phyloP scores from a whole-genome alignment of 805 yeast species.

The Wickerhamia fluorescens region DNA sequence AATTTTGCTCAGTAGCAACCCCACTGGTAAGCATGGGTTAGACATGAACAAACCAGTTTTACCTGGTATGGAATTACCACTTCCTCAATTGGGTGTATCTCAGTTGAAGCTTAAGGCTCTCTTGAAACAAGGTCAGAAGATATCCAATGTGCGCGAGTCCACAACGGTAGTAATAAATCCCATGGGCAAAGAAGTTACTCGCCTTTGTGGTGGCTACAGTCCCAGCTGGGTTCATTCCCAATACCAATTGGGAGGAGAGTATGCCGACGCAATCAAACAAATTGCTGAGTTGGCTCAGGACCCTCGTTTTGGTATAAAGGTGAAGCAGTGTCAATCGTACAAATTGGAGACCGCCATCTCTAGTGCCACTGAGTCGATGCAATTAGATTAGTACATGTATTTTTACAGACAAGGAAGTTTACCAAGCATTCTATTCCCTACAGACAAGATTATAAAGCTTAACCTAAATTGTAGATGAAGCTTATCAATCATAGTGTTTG shows the following conservation, averaged over 20 bases:
- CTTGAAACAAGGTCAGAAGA: constrained; percentile 39
- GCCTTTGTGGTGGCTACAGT: constrained; percentile 74
- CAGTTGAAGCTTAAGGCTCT: constrained; percentile 61
- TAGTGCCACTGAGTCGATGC: constrained; percentile 10
- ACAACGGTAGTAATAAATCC: constrained; percentile 60
- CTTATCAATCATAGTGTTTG: no score
- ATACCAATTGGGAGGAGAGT: constrained; percentile 50
- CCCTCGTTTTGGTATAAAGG: constrained; percentile 58
- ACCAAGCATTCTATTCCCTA: no score
- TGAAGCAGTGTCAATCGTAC: constrained; percentile 58
- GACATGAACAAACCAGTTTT: constrained; percentile 61
- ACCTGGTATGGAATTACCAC: constrained; percentile 70
- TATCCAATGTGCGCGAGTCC: constrained; percentile 58
- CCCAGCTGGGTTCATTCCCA: constrained; percentile 89
- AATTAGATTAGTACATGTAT: constrained; percentile 12
- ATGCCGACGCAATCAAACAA: constrained; percentile 40
- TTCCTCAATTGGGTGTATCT: constrained; percentile 67
- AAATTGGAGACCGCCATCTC: constrained; percentile 18
- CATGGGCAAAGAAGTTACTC: constrained; percentile 50
- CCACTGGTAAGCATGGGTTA: constrained; percentile 59
- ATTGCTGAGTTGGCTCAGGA: constrained; percentile 58
- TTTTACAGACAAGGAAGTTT: neutral
- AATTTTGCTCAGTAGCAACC: constrained; percentile 55
- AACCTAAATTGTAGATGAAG: no score
- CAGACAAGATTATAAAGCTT: no score